Percentiles rank a stretch among this genome's conserved stretches.
Evolutionary conservation across 2,329 filamentous ascomycete species (phyloP).

Genomic region (Sarocladium brachiariae): DNA sequence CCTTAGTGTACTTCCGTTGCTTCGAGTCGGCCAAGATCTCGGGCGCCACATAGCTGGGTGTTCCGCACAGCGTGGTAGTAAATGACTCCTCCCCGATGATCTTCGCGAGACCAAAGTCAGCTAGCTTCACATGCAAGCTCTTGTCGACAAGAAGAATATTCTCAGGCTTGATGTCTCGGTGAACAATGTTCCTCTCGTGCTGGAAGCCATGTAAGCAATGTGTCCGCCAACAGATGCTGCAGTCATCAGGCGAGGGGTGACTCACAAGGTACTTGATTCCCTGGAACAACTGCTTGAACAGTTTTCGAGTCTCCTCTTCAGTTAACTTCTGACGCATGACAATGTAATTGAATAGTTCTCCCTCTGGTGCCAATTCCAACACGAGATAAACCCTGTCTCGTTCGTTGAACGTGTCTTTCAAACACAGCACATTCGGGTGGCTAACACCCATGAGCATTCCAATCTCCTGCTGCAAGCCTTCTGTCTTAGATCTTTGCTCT

Average conservation of each 20-base stretch:
- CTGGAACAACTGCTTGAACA: constrained; percentile 88
- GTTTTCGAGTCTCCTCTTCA: constrained; percentile 75
- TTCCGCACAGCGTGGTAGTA: constrained; percentile 91
- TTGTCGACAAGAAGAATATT: constrained; percentile 89
- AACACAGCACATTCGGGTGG: constrained; percentile 83
- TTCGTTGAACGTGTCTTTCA: constrained; percentile 95
- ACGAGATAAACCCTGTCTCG: constrained; percentile 85
- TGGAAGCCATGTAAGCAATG: constrained; percentile 27
- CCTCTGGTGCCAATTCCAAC: constrained; percentile 82
- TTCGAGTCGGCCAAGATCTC: constrained; percentile 82
- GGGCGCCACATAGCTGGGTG: constrained; percentile 94
- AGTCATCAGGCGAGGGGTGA: constrained; percentile 10
- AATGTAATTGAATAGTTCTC: constrained; percentile 94
- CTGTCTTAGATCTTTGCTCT: constrained; percentile 75
- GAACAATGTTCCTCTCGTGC: constrained; percentile 96
- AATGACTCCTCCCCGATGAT: constrained; percentile 99
- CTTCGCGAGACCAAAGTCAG: constrained; percentile 94
- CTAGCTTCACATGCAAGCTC: constrained; percentile 79
- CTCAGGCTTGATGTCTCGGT: constrained; percentile 95
- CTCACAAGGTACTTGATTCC: constrained; percentile 90
- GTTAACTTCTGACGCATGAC: constrained; percentile 83
- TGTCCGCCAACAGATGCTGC: background rate
- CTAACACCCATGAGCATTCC: constrained; percentile 95
- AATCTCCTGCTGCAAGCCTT: constrained; percentile 90
- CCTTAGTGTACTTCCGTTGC: constrained; percentile 84